Evolutionary conservation across 164 flowering plant genomes (phyloP).

Genomic region (Liquidambar formosana): DNA sequence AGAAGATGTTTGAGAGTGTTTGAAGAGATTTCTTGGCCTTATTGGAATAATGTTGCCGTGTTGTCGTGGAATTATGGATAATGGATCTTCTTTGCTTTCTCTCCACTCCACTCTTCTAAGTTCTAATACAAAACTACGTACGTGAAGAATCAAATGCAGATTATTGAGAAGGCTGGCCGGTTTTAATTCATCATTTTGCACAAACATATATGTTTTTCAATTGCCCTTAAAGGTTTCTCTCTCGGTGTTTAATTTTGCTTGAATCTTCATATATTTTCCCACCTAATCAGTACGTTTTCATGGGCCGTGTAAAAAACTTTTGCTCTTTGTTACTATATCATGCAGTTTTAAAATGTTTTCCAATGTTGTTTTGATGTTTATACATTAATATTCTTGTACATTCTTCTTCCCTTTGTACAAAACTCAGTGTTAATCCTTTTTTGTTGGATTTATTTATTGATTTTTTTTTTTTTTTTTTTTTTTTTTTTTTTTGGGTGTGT

Average conservation of each 20-base stretch:
- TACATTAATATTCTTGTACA: too few relatives aligned
- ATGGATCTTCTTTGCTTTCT: constrained; percentile 24
- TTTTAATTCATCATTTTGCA: neutral
- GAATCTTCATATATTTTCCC: too few relatives aligned
- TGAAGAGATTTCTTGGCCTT: neutral
- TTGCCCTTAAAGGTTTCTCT: neutral
- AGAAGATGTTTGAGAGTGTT: too few relatives aligned
- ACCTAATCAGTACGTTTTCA: neutral
- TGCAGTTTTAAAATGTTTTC: neutral
- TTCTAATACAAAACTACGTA: neutral
- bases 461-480: too few relatives aligned
- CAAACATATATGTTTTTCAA: neutral
- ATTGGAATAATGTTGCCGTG: constrained; percentile 9
- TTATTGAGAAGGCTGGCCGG: neutral
- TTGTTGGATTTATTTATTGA: too few relatives aligned
- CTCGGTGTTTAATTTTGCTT: neutral
- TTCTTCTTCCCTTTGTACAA: too few relatives aligned
- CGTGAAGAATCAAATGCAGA: neutral
- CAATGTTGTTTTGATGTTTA: neutral
- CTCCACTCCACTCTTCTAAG: constrained; percentile 19
- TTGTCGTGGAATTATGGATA: constrained; percentile 5
- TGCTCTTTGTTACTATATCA: neutral
- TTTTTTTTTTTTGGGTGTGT: too few relatives aligned
- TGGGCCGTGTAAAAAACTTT: neutral
- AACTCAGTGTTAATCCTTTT: too few relatives aligned